Percentiles rank a stretch among this genome's conserved stretches.
Conservation (phyloP, 2,329 filamentous ascomycete species). For the Colletotrichum spinosum region DNA sequence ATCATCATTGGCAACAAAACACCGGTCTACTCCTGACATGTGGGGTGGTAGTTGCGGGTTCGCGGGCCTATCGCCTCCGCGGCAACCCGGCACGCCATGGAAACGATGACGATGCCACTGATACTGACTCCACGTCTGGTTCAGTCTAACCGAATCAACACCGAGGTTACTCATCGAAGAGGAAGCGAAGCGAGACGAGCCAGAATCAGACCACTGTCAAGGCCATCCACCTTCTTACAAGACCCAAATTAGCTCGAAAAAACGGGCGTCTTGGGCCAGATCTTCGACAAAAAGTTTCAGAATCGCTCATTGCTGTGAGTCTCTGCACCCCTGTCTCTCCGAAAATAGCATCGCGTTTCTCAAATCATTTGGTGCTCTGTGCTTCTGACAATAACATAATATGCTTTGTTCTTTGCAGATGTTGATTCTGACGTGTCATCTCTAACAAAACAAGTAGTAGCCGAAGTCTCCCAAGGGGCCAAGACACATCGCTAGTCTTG, state of each 20-base stretch:
- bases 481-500: too few species aligned
- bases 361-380: neutral
- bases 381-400: neutral
- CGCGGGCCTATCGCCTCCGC: neutral
- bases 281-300: conserved; percentile 25
- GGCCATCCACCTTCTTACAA: neutral
- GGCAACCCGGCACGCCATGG: neutral
- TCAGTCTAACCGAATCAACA: neutral
- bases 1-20: neutral
- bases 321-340: conserved; percentile 6
- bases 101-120: neutral
- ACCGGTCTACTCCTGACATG: neutral
- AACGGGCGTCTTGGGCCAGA: conserved; percentile 24
- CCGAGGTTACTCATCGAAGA: neutral
- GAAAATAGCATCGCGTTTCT: conserved; percentile 3
- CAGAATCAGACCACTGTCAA: neutral
- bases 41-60: neutral
- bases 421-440: too few species aligned
- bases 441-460: too few species aligned
- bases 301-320: conserved; percentile 24
- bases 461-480: too few species aligned
- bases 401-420: neutral
- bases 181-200: too few species aligned
- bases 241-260: conserved; percentile 5
- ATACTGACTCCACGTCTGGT: neutral